Base-by-base conservation (phyloP, 2,329 filamentous ascomycete species). In the Penicillium palitans region DNA sequence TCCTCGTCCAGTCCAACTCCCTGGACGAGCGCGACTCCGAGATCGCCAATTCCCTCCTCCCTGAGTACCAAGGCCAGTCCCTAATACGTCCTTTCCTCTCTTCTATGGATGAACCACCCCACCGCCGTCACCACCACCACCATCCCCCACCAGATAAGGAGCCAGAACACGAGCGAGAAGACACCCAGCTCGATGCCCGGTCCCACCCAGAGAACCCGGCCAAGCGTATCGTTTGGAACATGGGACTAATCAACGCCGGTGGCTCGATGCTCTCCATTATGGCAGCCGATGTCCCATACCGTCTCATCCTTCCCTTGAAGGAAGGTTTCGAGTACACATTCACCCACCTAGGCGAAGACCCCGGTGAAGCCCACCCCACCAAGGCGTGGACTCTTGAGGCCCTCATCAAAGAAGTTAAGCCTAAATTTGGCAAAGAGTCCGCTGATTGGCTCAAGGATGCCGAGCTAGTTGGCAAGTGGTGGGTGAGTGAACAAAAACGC, bases 221-320 rank as follows among this genome's bases (percentile, higher is more conserved):
- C 15, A 61, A 35, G 65, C 60, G 74, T 64, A 39, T 66, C 66
- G 17, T 58, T 55, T 74, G 72, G 72, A 73, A 74, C 46, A 65
- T 74, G 25, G 70, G 68, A 6, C 54, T 74, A 2, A 70, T 74
- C 58, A 74, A 74, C 33, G 67, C 71, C 0, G 72, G 72, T 42
- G 71, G 71, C 15, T 66, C 68, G 1, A 68, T 88, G 88, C 73
- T 83, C 82, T 61, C 80, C 80, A 61, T 87, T 89, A 76, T 87
- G 87, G 6, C 82, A 79, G 62, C 97, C 88, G 91, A 86, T 88
- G 67, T 91, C 92, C 79, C 74, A 47, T 73, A 83, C 96, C 59
- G 81, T 84, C 59, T 93, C 89, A 62, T 68, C 19, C 87, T 97
- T 54, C 87, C 90, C 6, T 86, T 93, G 68, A 84, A 90, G 69